Conservation (phyloP, 495 filamentous ascomycete species). For the Trichoderma erinaceum region DNA sequence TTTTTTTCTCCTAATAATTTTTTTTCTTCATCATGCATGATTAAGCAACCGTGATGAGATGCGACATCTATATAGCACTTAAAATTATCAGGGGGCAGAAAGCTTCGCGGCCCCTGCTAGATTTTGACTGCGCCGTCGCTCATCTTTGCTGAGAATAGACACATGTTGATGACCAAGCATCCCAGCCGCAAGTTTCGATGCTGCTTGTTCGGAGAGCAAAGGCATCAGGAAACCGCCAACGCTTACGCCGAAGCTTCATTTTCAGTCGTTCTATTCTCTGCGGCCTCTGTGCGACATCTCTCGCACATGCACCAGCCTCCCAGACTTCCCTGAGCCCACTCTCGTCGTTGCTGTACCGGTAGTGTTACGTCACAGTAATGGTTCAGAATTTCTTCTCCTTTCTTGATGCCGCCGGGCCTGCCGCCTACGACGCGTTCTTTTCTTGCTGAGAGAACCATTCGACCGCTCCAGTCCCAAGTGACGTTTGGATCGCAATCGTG, state of each 20-base stretch:
- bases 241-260: not conserved
- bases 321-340: conserved; percentile 80
- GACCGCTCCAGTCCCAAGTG: conserved; percentile 85
- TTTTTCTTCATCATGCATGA: not conserved
- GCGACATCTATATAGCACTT: not conserved
- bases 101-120: not conserved
- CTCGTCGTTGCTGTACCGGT: conserved; percentile 69
- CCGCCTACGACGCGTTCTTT: conserved; percentile 35
- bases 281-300: conserved; percentile 57
- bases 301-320: conserved; percentile 80
- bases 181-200: not conserved
- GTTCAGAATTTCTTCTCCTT: conserved; percentile 78
- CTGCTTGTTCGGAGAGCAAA: not conserved
- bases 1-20: not conserved
- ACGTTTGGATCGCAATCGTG: conserved; percentile 94
- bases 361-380: conserved; percentile 91
- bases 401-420: conserved; percentile 52
- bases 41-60: not conserved
- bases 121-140: not conserved
- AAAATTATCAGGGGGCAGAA: not conserved
- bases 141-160: not conserved
- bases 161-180: not conserved
- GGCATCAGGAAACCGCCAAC: not conserved
- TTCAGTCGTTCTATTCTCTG: conserved; percentile 14
- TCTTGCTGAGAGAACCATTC: conserved; percentile 60